Conservation (phyloP, 371 early-diverging fungal genomes). For the Phascolomyces articulosus region DNA sequence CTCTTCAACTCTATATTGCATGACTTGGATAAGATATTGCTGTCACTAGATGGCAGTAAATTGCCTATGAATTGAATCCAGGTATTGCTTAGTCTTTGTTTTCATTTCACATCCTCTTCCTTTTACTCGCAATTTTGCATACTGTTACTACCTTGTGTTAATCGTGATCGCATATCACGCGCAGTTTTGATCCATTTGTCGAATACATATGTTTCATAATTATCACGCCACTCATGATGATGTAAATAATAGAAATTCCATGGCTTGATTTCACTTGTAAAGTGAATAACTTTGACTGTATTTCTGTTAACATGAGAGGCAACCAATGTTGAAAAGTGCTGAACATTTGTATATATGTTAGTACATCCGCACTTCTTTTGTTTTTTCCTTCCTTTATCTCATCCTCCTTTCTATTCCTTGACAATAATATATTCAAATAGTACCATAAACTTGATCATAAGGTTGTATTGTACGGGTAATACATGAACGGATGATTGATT, state of each 20-base stretch:
- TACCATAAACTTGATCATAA: conserved; percentile 42
- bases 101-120: no score
- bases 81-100: no score
- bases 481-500: conserved; percentile 18
- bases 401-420: conserved; percentile 12
- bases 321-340: conserved; percentile 31
- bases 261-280: conserved; percentile 41
- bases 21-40: background rate
- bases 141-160: conserved; percentile 18
- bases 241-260: conserved; percentile 38
- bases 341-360: background rate
- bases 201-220: conserved; percentile 35
- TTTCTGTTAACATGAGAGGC: conserved; percentile 21
- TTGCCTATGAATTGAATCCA: background rate
- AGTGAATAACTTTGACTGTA: conserved; percentile 34
- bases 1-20: conserved; percentile 6
- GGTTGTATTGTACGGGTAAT: conserved; percentile 36
- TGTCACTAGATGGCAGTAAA: background rate
- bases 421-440: conserved; percentile 2
- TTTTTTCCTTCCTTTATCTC: no score
- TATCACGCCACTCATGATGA: conserved; percentile 37
- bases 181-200: conserved; percentile 21
- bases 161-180: conserved; percentile 12
- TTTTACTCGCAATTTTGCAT: no score
- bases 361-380: no score